Evolutionary conservation across 2,329 filamentous ascomycete species (phyloP).

Genomic region (Aspergillus fumigatiaffinis): DNA sequence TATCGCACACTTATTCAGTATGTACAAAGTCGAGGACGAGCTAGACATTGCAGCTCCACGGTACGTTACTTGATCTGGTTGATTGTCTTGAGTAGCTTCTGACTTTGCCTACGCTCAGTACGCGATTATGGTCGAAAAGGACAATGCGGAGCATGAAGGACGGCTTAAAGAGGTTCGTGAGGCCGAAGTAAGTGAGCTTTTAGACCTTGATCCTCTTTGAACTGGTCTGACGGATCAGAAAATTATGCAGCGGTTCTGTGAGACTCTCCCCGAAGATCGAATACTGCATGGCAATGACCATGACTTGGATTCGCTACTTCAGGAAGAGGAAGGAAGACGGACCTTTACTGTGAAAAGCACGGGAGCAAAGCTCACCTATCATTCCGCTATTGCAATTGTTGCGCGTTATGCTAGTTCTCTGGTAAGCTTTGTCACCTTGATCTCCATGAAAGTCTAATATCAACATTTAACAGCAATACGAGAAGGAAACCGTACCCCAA

Average conservation of each 20-base stretch:
- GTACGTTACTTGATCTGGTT: constrained; percentile 18
- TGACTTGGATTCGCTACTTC: constrained; percentile 54
- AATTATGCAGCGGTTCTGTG: constrained; percentile 71
- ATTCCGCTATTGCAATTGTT: constrained; percentile 67
- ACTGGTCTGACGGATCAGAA: constrained; percentile 28
- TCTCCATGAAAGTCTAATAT: neutral
- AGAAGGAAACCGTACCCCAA: constrained; percentile 46
- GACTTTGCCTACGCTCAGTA: constrained; percentile 44
- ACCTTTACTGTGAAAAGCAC: constrained; percentile 61
- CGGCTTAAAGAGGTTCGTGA: constrained; percentile 47
- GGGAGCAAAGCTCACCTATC: constrained; percentile 74
- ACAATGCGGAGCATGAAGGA: constrained; percentile 64
- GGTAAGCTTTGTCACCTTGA: constrained; percentile 25
- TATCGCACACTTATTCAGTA: constrained; percentile 91
- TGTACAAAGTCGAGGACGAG: constrained; percentile 85
- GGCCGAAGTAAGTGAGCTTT: constrained; percentile 40
- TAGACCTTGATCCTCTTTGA: neutral
- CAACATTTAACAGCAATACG: constrained; percentile 36
- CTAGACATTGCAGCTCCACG: constrained; percentile 70
- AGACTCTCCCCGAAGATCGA: constrained; percentile 68
- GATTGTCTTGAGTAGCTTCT: neutral
- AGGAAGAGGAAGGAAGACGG: constrained; percentile 49
- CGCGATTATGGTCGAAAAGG: constrained; percentile 74
- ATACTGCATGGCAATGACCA: constrained; percentile 59
- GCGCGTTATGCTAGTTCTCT: constrained; percentile 70